A percentile compares a stretch with the other conserved stretches of the same genome.
These are phyloP conservation scores for Claviceps sp. DNA, from an alignment of 2,329 filamentous ascomycete genomes.

Conservation along the genomic window DNA sequence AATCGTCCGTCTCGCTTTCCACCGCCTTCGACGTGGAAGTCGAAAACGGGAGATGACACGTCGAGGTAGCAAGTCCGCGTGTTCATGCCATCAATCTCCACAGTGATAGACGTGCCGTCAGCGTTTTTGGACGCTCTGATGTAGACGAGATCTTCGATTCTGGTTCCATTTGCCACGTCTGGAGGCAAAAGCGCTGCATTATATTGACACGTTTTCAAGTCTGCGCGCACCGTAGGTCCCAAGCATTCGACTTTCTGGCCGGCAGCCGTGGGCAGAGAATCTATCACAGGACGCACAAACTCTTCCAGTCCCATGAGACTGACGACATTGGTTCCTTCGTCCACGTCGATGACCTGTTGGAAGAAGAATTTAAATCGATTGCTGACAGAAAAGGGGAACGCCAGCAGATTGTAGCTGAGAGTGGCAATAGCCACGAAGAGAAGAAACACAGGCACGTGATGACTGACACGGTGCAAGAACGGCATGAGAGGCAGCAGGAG, in stretches of 20 bases:
- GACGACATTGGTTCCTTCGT: conserved; percentile 55
- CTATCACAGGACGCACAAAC: conserved; percentile 54
- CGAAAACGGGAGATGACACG: conserved; percentile 54
- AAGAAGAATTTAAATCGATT: conserved; percentile 82
- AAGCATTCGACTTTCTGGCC: conserved; percentile 46
- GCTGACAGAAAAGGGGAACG: conserved; percentile 74
- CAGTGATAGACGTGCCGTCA: conserved; percentile 36
- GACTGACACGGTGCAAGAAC: conserved; percentile 75
- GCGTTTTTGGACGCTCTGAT: conserved; percentile 29
- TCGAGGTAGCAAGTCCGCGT: conserved; percentile 66
- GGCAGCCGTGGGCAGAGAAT: conserved; percentile 55
- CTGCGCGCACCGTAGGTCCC: conserved; percentile 21
- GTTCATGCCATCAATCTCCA: conserved; percentile 58
- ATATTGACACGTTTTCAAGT: conserved; percentile 55
- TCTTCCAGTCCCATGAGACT: conserved; percentile 54
- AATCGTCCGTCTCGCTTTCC: conserved; percentile 50
- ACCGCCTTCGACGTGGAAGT: conserved; percentile 50
- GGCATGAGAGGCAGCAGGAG: conserved; percentile 66
- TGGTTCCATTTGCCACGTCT: conserved; percentile 38
- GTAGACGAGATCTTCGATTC: conserved; percentile 44
- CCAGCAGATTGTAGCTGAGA: conserved; percentile 70
- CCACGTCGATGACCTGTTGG: conserved; percentile 66
- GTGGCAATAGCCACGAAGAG: conserved; percentile 61
- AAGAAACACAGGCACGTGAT: conserved; percentile 68
- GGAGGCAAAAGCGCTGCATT: conserved; percentile 47